Conservation (phyloP, 177 flowering plant genomes). For the Vitis hybrid region DNA sequence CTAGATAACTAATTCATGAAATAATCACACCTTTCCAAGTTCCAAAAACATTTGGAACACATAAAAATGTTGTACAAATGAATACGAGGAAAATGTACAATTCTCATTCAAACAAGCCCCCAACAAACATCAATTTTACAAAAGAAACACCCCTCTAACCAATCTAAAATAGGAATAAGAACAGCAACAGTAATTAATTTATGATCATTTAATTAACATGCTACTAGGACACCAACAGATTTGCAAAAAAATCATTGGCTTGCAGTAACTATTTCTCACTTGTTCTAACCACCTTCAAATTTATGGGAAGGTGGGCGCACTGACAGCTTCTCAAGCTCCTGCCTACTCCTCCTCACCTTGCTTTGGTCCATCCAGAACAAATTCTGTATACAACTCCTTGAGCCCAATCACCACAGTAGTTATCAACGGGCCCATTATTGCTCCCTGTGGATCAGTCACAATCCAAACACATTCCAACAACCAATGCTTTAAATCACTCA, state of each 20-base stretch:
- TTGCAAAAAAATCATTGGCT: too few species aligned
- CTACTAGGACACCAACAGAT: too few species aligned
- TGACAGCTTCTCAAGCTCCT: neutral
- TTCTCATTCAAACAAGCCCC: neutral
- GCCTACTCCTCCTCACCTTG: constrained; percentile 19
- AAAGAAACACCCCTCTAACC: too few species aligned
- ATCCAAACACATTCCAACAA: neutral
- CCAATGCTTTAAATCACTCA: neutral
- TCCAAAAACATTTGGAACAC: neutral
- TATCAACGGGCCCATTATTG: constrained; percentile 92
- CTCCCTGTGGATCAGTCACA: constrained; percentile 60
- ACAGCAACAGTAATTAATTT: neutral
- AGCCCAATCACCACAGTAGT: constrained; percentile 88
- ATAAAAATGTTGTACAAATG: neutral
- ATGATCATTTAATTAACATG: too few species aligned
- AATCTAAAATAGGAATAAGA: neutral
- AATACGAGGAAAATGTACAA: constrained; percentile 5
- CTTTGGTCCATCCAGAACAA: constrained; percentile 69
- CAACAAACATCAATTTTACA: neutral
- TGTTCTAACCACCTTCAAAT: neutral
- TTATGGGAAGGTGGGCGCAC: neutral
- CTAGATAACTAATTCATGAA: neutral
- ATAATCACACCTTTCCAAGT: neutral
- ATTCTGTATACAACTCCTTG: constrained; percentile 82
- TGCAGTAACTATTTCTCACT: neutral